These are phyloP conservation scores for Grigorovia transvaalensis DNA, from an alignment of 805 yeast genomes.

Conservation along the genomic window DNA sequence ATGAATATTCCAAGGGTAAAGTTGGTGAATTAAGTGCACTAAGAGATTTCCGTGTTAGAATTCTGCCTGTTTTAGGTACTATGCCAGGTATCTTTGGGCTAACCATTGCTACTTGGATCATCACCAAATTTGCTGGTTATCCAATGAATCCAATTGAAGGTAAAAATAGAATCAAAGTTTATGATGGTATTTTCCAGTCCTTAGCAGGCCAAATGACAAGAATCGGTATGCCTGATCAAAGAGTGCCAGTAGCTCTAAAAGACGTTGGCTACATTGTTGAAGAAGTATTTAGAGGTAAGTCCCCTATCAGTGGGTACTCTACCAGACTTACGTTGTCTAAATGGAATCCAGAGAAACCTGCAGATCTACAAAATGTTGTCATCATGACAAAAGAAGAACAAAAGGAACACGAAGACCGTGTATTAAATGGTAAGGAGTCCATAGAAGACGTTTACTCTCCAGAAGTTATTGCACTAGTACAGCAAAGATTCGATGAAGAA, in stretches of 20 bases:
- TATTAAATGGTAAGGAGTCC: constrained; percentile 57
- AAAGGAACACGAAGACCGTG: constrained; percentile 61
- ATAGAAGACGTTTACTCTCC: constrained; percentile 53
- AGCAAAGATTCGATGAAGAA: constrained; percentile 65
- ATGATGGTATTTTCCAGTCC: constrained; percentile 73
- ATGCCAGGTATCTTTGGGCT: constrained; percentile 96
- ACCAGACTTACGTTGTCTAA: constrained; percentile 70
- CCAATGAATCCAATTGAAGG: constrained; percentile 88
- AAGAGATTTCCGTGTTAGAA: constrained; percentile 84
- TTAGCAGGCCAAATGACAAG: constrained; percentile 82
- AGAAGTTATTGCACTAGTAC: constrained; percentile 47
- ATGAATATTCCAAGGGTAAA: constrained; percentile 45
- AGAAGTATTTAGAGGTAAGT: constrained; percentile 87
- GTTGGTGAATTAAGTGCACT: constrained; percentile 83
- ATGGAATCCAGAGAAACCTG: constrained; percentile 67
- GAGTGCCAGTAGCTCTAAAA: constrained; percentile 58
- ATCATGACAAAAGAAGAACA: constrained; percentile 86
- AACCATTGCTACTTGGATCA: constrained; percentile 72
- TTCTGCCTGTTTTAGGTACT: constrained; percentile 91
- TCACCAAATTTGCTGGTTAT: constrained; percentile 75
- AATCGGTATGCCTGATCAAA: constrained; percentile 58
- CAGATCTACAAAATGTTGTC: constrained; percentile 69
- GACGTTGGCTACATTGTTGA: constrained; percentile 81
- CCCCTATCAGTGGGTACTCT: constrained; percentile 74
- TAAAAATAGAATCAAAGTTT: constrained; percentile 72